A percentile compares a stretch with the other conserved stretches of the same genome.
phyloP scores from a whole-genome alignment of 2,329 filamentous ascomycete genomes.

The Colletotrichum spinosum region DNA sequence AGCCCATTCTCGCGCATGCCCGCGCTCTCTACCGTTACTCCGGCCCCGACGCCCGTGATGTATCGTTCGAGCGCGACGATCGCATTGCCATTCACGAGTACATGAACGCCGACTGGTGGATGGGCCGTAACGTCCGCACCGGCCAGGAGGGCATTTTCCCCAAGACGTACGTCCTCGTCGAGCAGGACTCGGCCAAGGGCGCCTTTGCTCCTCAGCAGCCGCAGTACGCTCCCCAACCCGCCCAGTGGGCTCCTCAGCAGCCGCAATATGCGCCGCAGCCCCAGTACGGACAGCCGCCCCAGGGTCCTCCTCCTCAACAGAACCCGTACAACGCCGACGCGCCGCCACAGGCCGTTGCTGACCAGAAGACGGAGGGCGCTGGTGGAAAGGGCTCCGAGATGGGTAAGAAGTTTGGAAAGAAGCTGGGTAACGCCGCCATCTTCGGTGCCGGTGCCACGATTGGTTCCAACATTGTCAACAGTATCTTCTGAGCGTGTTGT shows the following conservation, averaged over 20 bases:
- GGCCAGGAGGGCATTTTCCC: slow-evolving; percentile 94
- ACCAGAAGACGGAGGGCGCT: slow-evolving; percentile 61
- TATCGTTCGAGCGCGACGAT: slow-evolving; percentile 85
- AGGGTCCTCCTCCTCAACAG: slow-evolving; percentile 59
- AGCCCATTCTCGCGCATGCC: slow-evolving; percentile 76
- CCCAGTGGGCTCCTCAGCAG: slow-evolving; percentile 41
- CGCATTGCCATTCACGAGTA: slow-evolving; percentile 85
- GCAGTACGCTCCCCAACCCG: slow-evolving; percentile 41
- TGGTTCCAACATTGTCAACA: slow-evolving; percentile 89
- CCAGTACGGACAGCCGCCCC: slow-evolving; percentile 54
- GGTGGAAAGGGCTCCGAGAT: slow-evolving; percentile 76
- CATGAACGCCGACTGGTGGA: slow-evolving; percentile 98
- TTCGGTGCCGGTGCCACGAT: slow-evolving; percentile 94
- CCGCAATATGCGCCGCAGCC: slow-evolving; percentile 44
- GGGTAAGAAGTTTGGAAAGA: slow-evolving; percentile 97
- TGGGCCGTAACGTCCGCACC: slow-evolving; percentile 86
- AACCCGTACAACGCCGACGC: slow-evolving; percentile 77
- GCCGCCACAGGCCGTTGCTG: slow-evolving; percentile 79
- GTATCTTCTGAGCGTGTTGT: slow-evolving; percentile 75
- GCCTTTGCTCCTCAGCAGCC: slow-evolving; percentile 39
- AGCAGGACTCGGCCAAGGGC: slow-evolving; percentile 65
- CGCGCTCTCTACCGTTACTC: slow-evolving; percentile 87
- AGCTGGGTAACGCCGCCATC: slow-evolving; percentile 82
- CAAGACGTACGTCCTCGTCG: slow-evolving; percentile 84
- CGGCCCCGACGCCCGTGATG: slow-evolving; percentile 82